A percentile compares a stretch with the other conserved stretches of the same genome.
These are phyloP conservation scores for Arctostaphylos glauca DNA, from an alignment of 148 eudicot genomes.

Conservation along the genomic window DNA sequence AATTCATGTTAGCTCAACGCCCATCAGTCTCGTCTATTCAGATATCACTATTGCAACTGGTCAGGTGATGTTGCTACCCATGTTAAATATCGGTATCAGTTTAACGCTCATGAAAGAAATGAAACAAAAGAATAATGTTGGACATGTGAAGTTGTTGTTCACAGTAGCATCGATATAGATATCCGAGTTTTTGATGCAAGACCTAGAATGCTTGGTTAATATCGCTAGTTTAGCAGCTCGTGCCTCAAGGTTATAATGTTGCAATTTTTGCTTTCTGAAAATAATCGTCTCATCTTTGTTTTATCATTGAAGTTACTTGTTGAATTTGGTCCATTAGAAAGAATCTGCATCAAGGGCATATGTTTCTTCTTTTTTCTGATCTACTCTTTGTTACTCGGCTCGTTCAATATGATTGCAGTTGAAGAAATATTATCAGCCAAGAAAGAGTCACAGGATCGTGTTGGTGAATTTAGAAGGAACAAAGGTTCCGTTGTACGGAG, in stretches of 20 bases:
- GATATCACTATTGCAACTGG: constrained; percentile 75
- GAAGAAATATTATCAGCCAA: constrained; percentile 66
- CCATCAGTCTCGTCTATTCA: constrained; percentile 69
- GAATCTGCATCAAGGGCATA: background rate
- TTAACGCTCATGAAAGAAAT: background rate
- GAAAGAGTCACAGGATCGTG: constrained; percentile 61
- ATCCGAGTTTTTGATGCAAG: background rate
- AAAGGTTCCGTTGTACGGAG: constrained; percentile 86
- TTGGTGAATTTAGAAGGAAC: constrained; percentile 51
- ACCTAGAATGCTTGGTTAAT: background rate
- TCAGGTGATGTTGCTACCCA: constrained; percentile 45
- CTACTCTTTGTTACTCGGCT: background rate
- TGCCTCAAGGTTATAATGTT: background rate
- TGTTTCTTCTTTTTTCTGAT: no score
- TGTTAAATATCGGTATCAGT: background rate
- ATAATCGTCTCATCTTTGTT: background rate
- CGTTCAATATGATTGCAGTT: constrained; percentile 37
- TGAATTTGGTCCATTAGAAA: background rate
- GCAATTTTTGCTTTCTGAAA: background rate
- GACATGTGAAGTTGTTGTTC: background rate
- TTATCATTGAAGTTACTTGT: background rate
- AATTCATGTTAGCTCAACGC: constrained; percentile 70
- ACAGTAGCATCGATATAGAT: background rate
- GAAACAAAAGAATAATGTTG: background rate
- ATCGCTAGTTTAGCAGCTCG: background rate